Evolutionary conservation across 1,284 basidiomycete species (phyloP).

Genomic region (Afroboletus lepidellus): DNA sequence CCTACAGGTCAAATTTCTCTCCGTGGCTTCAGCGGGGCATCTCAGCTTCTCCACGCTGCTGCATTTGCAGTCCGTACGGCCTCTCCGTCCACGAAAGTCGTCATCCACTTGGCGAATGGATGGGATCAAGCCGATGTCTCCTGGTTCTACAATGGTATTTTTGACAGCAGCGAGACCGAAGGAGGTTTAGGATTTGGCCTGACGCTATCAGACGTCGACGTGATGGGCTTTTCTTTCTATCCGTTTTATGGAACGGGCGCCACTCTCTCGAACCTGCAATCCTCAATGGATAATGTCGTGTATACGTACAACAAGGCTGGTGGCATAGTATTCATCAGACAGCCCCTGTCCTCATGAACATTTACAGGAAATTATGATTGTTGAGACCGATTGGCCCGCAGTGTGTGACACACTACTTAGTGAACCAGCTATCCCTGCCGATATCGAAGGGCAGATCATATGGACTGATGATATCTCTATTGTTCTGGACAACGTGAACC

Average conservation of each 20-base stretch:
- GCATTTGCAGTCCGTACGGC: conserved; percentile 13
- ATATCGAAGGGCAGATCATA: conserved; percentile 7
- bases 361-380: conserved; percentile 16
- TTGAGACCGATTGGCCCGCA: conserved; percentile 16
- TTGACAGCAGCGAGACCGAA: background rate
- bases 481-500: conserved; percentile 3
- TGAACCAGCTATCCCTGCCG: conserved; percentile 7
- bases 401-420: conserved; percentile 15
- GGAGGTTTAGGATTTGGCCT: conserved; percentile 3
- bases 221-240: conserved; percentile 14
- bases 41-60: conserved; percentile 18
- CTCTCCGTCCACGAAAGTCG: conserved; percentile 13
- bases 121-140: conserved; percentile 7
- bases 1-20: conserved; percentile 9
- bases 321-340: background rate
- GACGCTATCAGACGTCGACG: conserved; percentile 7
- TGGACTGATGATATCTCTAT: conserved; percentile 1
- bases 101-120: conserved; percentile 14
- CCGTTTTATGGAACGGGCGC: conserved; percentile 10
- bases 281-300: conserved; percentile 3
- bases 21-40: conserved; percentile 10
- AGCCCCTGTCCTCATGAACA: conserved; percentile 1
- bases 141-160: conserved; percentile 13
- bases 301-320: conserved; percentile 15
- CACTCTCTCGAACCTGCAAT: conserved; percentile 9